These are phyloP conservation scores for Vanrija sp. DNA, from an alignment of 1,284 basidiomycete species.

Conservation along the genomic window DNA sequence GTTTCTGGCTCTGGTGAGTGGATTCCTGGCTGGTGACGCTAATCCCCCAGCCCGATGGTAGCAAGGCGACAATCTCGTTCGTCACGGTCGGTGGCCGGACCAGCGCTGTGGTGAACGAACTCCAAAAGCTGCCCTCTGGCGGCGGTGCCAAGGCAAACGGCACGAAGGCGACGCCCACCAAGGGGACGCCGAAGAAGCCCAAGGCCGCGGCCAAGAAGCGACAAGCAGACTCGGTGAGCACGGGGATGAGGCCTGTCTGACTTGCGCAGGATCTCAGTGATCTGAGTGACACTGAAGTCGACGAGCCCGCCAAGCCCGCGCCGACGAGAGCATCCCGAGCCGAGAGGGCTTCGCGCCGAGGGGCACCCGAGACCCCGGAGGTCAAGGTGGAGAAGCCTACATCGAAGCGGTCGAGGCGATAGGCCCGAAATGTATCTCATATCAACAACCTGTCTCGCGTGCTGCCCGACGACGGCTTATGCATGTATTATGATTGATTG, in stretches of 20 bases:
- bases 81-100: conserved; percentile 76
- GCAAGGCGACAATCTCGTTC: conserved; percentile 68
- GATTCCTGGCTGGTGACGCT: background rate
- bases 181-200: conserved; percentile 14
- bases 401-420: too few relatives aligned
- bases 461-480: too few relatives aligned
- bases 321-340: background rate
- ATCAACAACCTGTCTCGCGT: too few relatives aligned
- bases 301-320: background rate
- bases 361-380: too few relatives aligned
- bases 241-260: too few relatives aligned
- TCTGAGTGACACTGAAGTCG: conserved; percentile 1
- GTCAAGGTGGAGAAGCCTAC: too few relatives aligned
- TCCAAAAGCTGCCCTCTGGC: conserved; percentile 56
- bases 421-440: too few relatives aligned
- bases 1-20: conserved; percentile 56
- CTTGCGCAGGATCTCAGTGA: background rate
- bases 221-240: too few relatives aligned
- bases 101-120: conserved; percentile 65
- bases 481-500: too few relatives aligned
- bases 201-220: conserved; percentile 3
- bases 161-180: conserved; percentile 24
- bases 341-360: too few relatives aligned
- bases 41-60: conserved; percentile 60
- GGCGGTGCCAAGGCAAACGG: conserved; percentile 42